A percentile compares a stretch with the other conserved stretches of the same genome.
phyloP scores from a whole-genome alignment of 1,284 basidiomycete genomes.

The Moesziomyces aphidis region DNA sequence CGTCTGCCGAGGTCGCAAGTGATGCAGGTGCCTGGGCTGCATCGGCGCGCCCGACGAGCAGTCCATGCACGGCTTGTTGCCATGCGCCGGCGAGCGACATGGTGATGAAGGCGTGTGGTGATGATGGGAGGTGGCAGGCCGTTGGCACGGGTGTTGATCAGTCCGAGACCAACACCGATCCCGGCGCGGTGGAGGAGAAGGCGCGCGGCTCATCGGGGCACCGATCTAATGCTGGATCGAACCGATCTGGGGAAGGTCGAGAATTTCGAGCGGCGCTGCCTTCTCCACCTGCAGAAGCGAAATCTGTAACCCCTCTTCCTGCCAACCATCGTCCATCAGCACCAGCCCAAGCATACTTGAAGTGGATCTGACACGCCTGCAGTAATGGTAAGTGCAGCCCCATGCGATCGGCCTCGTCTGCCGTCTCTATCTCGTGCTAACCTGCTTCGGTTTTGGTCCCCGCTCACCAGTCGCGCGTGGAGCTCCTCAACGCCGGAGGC shows the following conservation, averaged over 20 bases:
- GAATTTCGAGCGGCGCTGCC: neutral
- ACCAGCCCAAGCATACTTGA: neutral
- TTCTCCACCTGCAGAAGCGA: neutral
- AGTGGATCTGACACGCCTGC: neutral
- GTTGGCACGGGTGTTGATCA: neutral
- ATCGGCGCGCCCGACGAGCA: neutral
- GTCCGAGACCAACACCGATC: neutral
- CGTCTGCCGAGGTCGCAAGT: constrained; percentile 1
- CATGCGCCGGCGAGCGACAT: constrained; percentile 32
- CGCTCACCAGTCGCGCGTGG: constrained; percentile 75
- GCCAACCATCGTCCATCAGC: too few species aligned
- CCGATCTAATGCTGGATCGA: neutral
- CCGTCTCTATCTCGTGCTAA: neutral
- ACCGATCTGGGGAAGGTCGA: neutral
- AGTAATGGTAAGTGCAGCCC: constrained; percentile 19
- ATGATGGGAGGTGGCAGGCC: neutral
- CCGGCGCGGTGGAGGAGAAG: neutral
- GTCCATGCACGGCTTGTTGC: constrained; percentile 23
- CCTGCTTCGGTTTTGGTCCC: neutral
- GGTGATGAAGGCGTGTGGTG: neutral
- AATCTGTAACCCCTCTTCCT: neutral
- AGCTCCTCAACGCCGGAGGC: constrained; percentile 86
- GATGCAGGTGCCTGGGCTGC: neutral
- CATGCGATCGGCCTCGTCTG: too few species aligned
- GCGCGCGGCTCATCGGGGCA: too few species aligned